Conservation (phyloP, 2,329 filamentous ascomycete genomes). For the Stachybotrys elegans region DNA sequence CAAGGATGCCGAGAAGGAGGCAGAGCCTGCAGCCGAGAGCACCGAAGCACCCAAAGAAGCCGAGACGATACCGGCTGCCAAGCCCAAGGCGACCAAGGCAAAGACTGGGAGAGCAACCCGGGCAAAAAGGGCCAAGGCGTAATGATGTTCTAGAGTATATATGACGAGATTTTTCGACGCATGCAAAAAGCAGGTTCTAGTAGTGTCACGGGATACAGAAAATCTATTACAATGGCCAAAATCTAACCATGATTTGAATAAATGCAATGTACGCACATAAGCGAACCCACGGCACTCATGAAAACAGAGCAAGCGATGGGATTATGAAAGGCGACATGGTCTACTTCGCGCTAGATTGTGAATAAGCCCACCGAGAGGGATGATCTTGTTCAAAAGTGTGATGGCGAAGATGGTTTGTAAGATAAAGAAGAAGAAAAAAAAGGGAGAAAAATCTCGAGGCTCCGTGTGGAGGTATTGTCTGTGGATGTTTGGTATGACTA, state of each 20-base stretch:
- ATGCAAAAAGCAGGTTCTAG: no score
- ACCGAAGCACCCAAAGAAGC: conserved; percentile 17
- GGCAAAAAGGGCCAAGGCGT: conserved; percentile 33
- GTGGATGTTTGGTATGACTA: conserved; percentile 13
- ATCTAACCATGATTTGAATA: no score
- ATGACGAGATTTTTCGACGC: no score
- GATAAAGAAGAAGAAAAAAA: conserved; percentile 34
- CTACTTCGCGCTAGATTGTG: conserved; percentile 48
- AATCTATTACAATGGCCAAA: no score
- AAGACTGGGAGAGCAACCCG: conserved; percentile 30
- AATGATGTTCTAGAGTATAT: no score
- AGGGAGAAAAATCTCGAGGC: conserved; percentile 5
- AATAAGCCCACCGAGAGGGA: conserved; percentile 34
- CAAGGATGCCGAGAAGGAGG: conserved; percentile 13
- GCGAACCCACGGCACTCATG: conserved; percentile 54
- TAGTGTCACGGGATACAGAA: no score
- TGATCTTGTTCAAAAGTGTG: conserved; percentile 28
- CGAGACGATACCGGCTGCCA: conserved; percentile 12
- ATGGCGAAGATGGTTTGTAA: conserved; percentile 42
- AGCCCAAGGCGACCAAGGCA: conserved; percentile 21
- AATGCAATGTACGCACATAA: conserved; percentile 51
- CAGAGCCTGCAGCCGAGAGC: conserved; percentile 14
- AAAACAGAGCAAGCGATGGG: conserved; percentile 41
- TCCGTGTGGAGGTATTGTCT: no score
- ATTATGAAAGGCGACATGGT: conserved; percentile 56